Conservation (phyloP, 164 flowering plant species). For the Annona cherimola region DNA sequence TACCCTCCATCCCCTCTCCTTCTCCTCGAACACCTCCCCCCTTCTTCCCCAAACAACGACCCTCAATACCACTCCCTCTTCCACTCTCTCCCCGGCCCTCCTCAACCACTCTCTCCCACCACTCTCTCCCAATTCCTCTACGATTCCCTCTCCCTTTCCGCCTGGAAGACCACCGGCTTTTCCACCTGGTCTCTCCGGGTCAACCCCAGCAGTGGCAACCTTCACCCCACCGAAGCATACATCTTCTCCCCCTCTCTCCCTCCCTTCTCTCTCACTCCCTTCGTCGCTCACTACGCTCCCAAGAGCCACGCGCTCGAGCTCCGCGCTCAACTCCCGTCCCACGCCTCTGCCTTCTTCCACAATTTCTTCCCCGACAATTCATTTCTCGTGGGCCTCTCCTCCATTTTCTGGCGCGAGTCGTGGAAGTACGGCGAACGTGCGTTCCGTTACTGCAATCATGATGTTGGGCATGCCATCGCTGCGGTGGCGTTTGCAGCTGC, state of each 20-base stretch:
- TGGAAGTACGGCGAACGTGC: constrained; percentile 97
- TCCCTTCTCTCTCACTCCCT: constrained; percentile 39
- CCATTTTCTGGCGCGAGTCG: constrained; percentile 93
- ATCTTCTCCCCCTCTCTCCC: constrained; percentile 57
- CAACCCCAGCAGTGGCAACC: constrained; percentile 94
- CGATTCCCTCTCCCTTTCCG: constrained; percentile 81
- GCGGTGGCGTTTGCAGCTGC: constrained; percentile 80
- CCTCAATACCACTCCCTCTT: constrained; percentile 55
- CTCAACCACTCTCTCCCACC: constrained; percentile 49
- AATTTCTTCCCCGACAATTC: constrained; percentile 41
- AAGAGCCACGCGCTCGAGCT: constrained; percentile 74
- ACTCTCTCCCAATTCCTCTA: constrained; percentile 66
- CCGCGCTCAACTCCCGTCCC: constrained; percentile 39
- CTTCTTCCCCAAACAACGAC: constrained; percentile 9
- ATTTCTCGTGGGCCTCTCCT: constrained; percentile 70
- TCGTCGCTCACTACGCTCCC: constrained; percentile 88
- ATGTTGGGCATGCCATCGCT: constrained; percentile 85
- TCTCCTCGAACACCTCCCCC: constrained; percentile 58
- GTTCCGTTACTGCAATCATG: constrained; percentile 87
- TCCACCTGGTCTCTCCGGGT: constrained; percentile 94
- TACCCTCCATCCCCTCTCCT: constrained; percentile 56
- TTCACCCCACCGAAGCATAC: constrained; percentile 90
- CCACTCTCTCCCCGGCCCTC: constrained; percentile 40
- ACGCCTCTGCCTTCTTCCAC: constrained; percentile 20
- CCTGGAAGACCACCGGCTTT: constrained; percentile 79